Percentiles rank a stretch among this genome's conserved stretches.
phyloP scores from a whole-genome alignment of 441 rosid species.

The Lepidium campestre region DNA sequence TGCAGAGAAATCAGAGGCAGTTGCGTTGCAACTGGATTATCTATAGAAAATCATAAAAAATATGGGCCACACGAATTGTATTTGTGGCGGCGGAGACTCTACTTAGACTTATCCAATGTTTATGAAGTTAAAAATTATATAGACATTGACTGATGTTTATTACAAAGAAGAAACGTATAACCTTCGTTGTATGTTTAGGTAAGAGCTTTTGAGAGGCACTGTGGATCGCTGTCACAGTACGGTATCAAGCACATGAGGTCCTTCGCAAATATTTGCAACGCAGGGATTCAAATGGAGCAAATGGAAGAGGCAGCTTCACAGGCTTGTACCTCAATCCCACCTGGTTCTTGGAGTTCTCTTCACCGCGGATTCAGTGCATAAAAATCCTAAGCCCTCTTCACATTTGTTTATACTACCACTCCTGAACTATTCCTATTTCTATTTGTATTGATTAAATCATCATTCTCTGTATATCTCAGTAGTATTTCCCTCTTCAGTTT shows the following conservation, averaged over 20 bases:
- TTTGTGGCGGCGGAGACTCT: neutral
- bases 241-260: conserved; percentile 99
- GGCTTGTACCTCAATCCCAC: conserved; percentile 59
- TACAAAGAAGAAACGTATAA: neutral
- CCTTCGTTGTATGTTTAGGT: conserved; percentile 40
- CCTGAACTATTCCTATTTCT: neutral
- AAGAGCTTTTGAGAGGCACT: conserved; percentile 67
- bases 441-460: neutral
- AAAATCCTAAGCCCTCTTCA: neutral
- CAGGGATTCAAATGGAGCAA: conserved; percentile 49
- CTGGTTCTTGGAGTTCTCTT: conserved; percentile 81
- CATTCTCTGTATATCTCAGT: conserved; percentile 7
- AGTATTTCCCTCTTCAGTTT: neutral
- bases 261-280: conserved; percentile 82
- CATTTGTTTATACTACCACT: conserved; percentile 5
- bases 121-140: neutral
- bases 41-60: neutral
- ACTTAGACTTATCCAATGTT: neutral
- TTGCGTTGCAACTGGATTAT: neutral
- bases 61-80: conserved; percentile 1
- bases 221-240: conserved; percentile 83
- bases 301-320: conserved; percentile 82
- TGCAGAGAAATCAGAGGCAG: neutral
- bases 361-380: conserved; percentile 70
- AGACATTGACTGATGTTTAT: neutral